These are phyloP conservation scores for Hsuehochloa calcarea DNA, from an alignment of 176 grass and related monocot species.

Conservation along the genomic window DNA sequence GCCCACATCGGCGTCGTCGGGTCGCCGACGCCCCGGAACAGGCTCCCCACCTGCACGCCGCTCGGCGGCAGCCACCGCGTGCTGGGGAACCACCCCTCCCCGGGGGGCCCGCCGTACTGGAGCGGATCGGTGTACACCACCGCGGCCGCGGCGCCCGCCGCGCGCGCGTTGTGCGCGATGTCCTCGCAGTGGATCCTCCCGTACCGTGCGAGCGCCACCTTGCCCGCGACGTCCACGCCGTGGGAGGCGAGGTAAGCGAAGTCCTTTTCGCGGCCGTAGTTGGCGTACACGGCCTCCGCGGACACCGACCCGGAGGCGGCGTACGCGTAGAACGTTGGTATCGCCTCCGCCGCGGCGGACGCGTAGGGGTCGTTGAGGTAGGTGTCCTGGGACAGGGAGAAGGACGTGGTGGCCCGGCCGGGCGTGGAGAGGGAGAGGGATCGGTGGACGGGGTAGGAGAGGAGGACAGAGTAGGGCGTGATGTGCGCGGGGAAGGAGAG, in stretches of 20 bases:
- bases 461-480: slow-evolving; percentile 67
- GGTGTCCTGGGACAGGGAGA: slow-evolving; percentile 55
- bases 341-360: slow-evolving; percentile 25
- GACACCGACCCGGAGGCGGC: slow-evolving; percentile 56
- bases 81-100: slow-evolving; percentile 44
- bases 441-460: slow-evolving; percentile 70
- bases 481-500: slow-evolving; percentile 51
- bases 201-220: slow-evolving; percentile 61
- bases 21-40: slow-evolving; percentile 56
- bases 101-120: slow-evolving; percentile 47
- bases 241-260: slow-evolving; percentile 51
- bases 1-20: slow-evolving; percentile 81
- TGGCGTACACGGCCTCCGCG: slow-evolving; percentile 68
- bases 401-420: slow-evolving; percentile 13
- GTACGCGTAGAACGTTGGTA: slow-evolving; percentile 79
- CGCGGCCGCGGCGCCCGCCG: slow-evolving; percentile 50
- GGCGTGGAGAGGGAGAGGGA: slow-evolving; percentile 59
- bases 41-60: slow-evolving; percentile 73
- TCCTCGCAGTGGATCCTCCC: slow-evolving; percentile 82
- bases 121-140: slow-evolving; percentile 75
- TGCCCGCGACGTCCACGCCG: slow-evolving; percentile 52
- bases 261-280: slow-evolving; percentile 80
- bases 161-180: slow-evolving; percentile 57
- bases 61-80: slow-evolving; percentile 65
- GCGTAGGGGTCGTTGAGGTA: slow-evolving; percentile 52